Conservation (phyloP, 257 asterid genomes). For the Striga asiatica region DNA sequence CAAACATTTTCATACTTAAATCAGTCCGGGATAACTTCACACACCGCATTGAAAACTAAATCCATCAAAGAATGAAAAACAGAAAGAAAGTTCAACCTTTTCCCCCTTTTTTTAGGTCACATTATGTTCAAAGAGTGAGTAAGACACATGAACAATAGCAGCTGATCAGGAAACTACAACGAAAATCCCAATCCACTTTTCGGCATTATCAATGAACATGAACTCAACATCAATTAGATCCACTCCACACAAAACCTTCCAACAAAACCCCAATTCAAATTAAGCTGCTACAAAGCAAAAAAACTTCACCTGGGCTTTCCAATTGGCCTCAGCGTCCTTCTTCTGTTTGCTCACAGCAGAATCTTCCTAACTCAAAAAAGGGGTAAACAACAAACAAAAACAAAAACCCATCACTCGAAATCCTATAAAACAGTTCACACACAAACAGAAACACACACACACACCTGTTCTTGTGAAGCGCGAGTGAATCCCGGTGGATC, state of each 20-base stretch:
- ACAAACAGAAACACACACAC: too few species aligned
- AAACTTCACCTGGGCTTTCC: constrained; percentile 64
- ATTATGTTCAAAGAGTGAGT: too few species aligned
- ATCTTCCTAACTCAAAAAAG: constrained; percentile 49
- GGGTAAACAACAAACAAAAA: background rate
- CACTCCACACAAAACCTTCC: background rate
- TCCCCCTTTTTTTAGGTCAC: too few species aligned
- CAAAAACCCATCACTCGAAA: constrained; percentile 1
- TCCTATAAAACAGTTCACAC: background rate
- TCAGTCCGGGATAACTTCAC: too few species aligned
- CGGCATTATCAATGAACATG: background rate
- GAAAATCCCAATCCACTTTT: background rate
- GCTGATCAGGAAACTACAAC: background rate
- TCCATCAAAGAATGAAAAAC: too few species aligned
- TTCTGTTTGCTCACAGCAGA: constrained; percentile 64
- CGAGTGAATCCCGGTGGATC: constrained; percentile 89
- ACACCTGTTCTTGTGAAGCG: constrained; percentile 77
- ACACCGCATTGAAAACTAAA: too few species aligned
- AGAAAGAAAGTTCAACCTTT: too few species aligned
- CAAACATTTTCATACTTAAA: too few species aligned
- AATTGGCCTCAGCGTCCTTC: constrained; percentile 86
- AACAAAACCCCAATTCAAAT: constrained; percentile 4
- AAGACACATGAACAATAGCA: too few species aligned
- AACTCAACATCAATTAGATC: background rate
- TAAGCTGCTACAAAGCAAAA: background rate